phyloP scores from a whole-genome alignment of 225 moss, liverwort and hornwort species.

The Climacium dendroides region DNA sequence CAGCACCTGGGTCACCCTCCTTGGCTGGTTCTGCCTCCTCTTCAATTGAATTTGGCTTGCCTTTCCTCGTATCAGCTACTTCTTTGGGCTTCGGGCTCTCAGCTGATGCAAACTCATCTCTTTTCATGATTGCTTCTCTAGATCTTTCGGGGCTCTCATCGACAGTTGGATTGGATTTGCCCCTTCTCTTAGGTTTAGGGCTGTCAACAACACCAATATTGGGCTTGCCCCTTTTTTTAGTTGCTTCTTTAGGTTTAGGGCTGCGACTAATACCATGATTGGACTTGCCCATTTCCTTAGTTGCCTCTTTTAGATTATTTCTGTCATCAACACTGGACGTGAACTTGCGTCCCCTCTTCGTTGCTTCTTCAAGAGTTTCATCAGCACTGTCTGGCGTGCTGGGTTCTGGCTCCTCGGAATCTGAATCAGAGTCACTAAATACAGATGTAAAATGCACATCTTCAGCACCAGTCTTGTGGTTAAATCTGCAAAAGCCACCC shows the following conservation, averaged over 20 bases:
- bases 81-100: neutral
- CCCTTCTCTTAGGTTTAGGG: neutral
- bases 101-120: neutral
- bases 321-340: neutral
- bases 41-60: neutral
- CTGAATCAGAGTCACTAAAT: conserved; percentile 36
- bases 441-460: conserved; percentile 79
- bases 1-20: neutral
- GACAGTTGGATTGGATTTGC: neutral
- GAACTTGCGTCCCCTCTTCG: neutral
- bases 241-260: neutral
- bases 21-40: neutral
- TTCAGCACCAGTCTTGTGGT: conserved; percentile 81
- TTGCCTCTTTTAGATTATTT: neutral
- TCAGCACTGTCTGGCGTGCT: neutral
- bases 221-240: neutral
- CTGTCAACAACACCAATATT: neutral
- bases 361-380: neutral
- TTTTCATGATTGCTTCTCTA: neutral
- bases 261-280: neutral
- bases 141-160: neutral
- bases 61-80: neutral
- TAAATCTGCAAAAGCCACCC: conserved; percentile 48
- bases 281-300: neutral
- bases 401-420: conserved; percentile 1